Percentiles rank a stretch among this genome's conserved stretches.
These are phyloP conservation scores for Hirschfeldia incana DNA, from an alignment of 345 rosid genomes.

Conservation along the genomic window DNA sequence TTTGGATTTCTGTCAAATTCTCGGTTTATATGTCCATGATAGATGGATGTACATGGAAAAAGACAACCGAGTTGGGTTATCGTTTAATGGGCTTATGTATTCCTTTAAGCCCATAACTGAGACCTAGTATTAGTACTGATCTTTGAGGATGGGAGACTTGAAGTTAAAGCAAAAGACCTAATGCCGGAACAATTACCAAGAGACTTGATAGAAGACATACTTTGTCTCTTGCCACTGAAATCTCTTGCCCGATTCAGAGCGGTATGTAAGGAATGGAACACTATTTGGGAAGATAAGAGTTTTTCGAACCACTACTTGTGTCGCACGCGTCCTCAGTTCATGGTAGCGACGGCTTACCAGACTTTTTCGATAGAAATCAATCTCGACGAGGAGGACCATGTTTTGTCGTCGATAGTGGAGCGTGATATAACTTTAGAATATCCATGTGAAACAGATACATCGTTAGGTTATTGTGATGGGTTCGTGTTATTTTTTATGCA, in stretches of 20 bases:
- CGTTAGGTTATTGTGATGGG: constrained; percentile 4
- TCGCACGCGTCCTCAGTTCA: not conserved
- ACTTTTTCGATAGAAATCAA: not conserved
- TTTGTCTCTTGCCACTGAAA: not conserved
- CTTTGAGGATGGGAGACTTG: too few species aligned
- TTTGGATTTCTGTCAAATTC: too few species aligned
- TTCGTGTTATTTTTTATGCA: not conserved
- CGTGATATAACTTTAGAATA: not conserved
- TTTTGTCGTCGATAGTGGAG: not conserved
- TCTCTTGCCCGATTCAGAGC: constrained; percentile 3
- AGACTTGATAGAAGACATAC: constrained; percentile 7
- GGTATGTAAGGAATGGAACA: constrained; percentile 10
- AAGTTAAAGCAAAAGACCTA: too few species aligned
- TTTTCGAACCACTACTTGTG: constrained; percentile 10
- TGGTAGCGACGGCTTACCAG: not conserved
- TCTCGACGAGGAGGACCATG: not conserved
- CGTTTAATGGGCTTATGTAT: too few species aligned
- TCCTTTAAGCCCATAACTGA: too few species aligned
- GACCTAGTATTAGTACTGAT: too few species aligned
- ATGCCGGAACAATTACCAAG: not conserved
- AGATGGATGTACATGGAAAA: too few species aligned
- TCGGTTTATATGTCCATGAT: too few species aligned
- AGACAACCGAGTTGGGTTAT: too few species aligned
- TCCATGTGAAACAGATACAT: not conserved
- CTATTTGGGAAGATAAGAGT: not conserved